Percentiles rank a stretch among this genome's conserved stretches.
Evolutionary conservation across 495 filamentous ascomycete species (phyloP).

Genomic region (Aspergillus asperescens): DNA sequence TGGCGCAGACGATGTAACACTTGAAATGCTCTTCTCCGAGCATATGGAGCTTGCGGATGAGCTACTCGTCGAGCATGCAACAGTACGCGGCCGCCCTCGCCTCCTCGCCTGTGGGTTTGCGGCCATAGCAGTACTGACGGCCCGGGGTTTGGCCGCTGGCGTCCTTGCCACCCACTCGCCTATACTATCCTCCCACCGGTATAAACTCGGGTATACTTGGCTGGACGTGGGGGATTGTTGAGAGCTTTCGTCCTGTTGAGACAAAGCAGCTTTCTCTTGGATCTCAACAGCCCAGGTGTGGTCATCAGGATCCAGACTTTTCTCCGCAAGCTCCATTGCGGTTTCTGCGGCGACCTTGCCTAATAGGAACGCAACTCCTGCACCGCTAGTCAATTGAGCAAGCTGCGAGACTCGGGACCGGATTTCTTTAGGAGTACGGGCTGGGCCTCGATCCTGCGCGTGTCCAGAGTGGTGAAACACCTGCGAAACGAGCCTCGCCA

Average conservation of each 20-base stretch:
- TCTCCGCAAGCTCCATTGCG: conserved; percentile 45
- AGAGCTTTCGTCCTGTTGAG: conserved; percentile 11
- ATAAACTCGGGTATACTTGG: conserved; percentile 27
- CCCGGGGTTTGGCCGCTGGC: conserved; percentile 28
- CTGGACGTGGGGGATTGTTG: conserved; percentile 10
- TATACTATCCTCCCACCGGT: conserved; percentile 52
- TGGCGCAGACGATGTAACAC: conserved; percentile 13
- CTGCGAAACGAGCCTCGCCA: conserved; percentile 33
- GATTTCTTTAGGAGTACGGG: conserved; percentile 22
- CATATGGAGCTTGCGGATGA: conserved; percentile 12
- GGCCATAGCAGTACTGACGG: conserved; percentile 1
- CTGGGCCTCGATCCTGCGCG: conserved; percentile 21
- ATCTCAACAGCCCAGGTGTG: conserved; percentile 46
- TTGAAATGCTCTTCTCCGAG: conserved; percentile 20
- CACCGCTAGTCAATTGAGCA: conserved; percentile 18
- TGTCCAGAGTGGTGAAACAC: conserved; percentile 35
- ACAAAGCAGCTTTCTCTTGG: conserved; percentile 32
- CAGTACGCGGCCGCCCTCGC: background rate
- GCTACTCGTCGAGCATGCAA: conserved; percentile 18
- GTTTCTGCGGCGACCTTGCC: conserved; percentile 41
- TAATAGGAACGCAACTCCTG: conserved; percentile 28
- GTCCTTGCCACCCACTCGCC: conserved; percentile 50
- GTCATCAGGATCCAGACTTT: conserved; percentile 42
- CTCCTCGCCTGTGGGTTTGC: conserved; percentile 6
- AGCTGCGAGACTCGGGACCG: conserved; percentile 31